Evolutionary conservation across 2,329 filamentous ascomycete species (phyloP).

Genomic region (Pyricularia grisea): DNA sequence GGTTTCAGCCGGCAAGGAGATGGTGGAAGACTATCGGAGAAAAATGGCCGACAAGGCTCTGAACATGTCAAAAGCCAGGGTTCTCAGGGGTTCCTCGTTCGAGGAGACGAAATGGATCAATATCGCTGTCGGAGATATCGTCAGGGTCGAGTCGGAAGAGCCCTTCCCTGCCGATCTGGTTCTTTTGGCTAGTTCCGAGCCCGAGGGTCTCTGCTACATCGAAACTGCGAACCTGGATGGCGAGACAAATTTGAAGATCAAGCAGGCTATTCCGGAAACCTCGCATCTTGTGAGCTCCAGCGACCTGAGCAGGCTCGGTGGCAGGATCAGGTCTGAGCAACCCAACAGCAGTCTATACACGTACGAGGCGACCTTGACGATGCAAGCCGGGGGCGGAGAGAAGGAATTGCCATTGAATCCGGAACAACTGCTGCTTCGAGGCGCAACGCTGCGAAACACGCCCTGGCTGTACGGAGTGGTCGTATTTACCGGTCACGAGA

Average conservation of each 20-base stretch:
- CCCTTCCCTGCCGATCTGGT: constrained; percentile 92
- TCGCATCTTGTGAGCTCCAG: constrained; percentile 75
- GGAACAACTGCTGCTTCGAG: constrained; percentile 86
- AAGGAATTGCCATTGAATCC: constrained; percentile 85
- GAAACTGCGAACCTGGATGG: constrained; percentile 97
- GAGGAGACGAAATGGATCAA: constrained; percentile 89
- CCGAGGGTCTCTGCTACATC: constrained; percentile 95
- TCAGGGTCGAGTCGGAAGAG: constrained; percentile 89
- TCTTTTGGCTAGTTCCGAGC: constrained; percentile 87
- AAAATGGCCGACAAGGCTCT: constrained; percentile 78
- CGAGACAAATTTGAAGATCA: constrained; percentile 98
- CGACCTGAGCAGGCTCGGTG: constrained; percentile 77
- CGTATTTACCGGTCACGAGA: constrained; percentile 96
- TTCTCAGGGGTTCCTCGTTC: constrained; percentile 77
- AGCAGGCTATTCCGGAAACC: constrained; percentile 92
- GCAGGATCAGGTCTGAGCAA: constrained; percentile 85
- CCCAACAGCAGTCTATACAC: constrained; percentile 98
- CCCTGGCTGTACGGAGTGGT: constrained; percentile 95
- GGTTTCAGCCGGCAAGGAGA: constrained; percentile 92
- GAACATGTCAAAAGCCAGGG: constrained; percentile 77
- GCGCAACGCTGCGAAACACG: constrained; percentile 89
- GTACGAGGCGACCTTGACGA: constrained; percentile 90
- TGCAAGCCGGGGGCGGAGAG: constrained; percentile 83
- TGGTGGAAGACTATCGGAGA: constrained; percentile 86
- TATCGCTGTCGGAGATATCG: constrained; percentile 82